These are phyloP conservation scores for Saturnispora zaruensis DNA, from an alignment of 805 yeast genomes.

Conservation along the genomic window DNA sequence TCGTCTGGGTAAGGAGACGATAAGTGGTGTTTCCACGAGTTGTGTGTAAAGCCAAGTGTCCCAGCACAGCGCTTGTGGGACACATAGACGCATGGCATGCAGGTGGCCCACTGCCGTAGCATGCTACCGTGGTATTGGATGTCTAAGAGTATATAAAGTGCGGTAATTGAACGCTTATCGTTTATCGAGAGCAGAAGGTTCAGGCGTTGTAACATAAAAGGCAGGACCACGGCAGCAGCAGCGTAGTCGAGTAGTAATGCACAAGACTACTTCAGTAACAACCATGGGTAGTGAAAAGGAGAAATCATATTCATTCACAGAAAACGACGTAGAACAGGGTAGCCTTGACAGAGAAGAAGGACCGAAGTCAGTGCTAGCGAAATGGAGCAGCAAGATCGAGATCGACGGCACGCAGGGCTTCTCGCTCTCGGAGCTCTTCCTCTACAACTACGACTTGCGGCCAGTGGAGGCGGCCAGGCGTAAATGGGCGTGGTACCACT, in stretches of 20 bases:
- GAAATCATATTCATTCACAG: neutral
- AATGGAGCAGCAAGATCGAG: slow-evolving; percentile 15
- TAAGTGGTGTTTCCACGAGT: too few relatives aligned
- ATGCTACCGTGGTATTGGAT: too few relatives aligned
- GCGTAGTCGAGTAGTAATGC: neutral
- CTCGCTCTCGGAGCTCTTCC: slow-evolving; percentile 51
- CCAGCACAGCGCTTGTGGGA: too few relatives aligned
- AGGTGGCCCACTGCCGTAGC: too few relatives aligned
- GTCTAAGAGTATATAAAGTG: too few relatives aligned
- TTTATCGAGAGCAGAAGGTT: neutral
- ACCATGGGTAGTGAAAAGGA: neutral
- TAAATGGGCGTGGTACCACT: slow-evolving; percentile 82
- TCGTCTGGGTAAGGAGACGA: too few relatives aligned
- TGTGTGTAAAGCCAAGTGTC: too few relatives aligned
- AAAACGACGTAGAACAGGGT: neutral
- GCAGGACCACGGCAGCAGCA: neutral
- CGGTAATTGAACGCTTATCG: neutral
- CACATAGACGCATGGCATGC: too few relatives aligned
- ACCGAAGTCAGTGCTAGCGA: neutral
- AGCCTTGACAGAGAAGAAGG: neutral
- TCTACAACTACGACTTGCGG: slow-evolving; percentile 65
- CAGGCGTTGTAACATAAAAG: neutral
- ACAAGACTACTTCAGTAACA: neutral
- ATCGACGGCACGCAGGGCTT: slow-evolving; percentile 29
- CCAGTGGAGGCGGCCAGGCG: slow-evolving; percentile 72